These are phyloP conservation scores for Komagataella phaffii DNA, from an alignment of 805 yeast genomes.

Conservation along the genomic window DNA sequence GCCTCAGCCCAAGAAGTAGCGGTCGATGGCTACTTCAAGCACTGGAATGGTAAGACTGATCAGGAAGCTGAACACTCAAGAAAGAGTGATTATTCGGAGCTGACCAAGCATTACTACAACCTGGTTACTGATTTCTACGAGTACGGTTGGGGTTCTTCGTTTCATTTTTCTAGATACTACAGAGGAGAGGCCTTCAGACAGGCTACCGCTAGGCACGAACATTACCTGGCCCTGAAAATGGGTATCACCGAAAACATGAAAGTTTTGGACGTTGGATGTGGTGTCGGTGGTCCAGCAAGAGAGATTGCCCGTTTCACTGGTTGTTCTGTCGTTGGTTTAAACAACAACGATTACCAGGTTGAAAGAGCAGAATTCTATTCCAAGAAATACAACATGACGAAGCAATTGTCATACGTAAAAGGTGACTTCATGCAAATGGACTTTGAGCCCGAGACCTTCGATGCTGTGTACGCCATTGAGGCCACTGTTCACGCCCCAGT, in stretches of 20 bases:
- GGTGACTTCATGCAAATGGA: conserved; percentile 99
- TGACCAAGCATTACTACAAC: conserved; percentile 93
- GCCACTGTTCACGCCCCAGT: conserved; percentile 98
- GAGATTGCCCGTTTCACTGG: conserved; percentile 89
- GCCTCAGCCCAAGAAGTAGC: conserved; percentile 73
- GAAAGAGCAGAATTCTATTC: conserved; percentile 84
- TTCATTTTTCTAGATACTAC: conserved; percentile 93
- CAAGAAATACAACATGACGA: conserved; percentile 42
- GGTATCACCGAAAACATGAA: conserved; percentile 66
- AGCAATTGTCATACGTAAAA: conserved; percentile 76
- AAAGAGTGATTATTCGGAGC: conserved; percentile 73
- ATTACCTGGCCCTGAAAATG: conserved; percentile 81
- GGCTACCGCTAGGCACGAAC: conserved; percentile 96
- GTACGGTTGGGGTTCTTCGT: conserved; percentile 98
- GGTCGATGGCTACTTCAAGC: conserved; percentile 81
- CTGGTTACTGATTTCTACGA: conserved; percentile 96
- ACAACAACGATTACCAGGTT: conserved; percentile 95
- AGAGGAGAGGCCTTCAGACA: conserved; percentile 88
- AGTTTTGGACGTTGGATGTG: conserved; percentile 97
- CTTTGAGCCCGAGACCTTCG: conserved; percentile 79
- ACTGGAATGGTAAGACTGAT: conserved; percentile 90
- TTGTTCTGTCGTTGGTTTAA: conserved; percentile 76
- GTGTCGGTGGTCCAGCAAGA: conserved; percentile 99
- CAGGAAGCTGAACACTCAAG: conserved; percentile 58
- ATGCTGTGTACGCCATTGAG: conserved; percentile 96